A percentile compares a stretch with the other conserved stretches of the same genome.
These are phyloP conservation scores for Camellia oleifera DNA, from an alignment of 179 eudicot species.

Conservation along the genomic window DNA sequence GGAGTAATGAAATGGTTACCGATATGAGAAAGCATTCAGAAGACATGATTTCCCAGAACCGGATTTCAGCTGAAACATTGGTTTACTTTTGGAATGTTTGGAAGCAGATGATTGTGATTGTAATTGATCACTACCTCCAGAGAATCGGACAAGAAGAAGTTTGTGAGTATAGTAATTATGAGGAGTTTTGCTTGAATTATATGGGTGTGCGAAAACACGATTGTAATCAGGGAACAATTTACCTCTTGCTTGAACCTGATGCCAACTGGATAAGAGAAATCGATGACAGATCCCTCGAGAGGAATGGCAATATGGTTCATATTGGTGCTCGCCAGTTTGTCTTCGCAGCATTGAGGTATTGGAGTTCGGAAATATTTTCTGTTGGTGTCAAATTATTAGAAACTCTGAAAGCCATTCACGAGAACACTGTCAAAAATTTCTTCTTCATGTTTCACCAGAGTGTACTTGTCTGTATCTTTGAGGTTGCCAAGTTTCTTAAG, in stretches of 20 bases:
- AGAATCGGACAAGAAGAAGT: slow-evolving; percentile 9
- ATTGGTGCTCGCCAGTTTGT: slow-evolving; percentile 20
- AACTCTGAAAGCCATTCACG: slow-evolving; percentile 28
- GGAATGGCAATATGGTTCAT: slow-evolving; percentile 26
- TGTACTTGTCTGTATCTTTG: slow-evolving; percentile 28
- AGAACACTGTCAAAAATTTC: slow-evolving; percentile 5
- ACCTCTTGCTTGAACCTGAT: slow-evolving; percentile 33
- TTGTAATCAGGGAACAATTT: slow-evolving; percentile 9
- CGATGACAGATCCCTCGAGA: slow-evolving; percentile 16
- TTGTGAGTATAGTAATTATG: slow-evolving; percentile 10
- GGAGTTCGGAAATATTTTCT: slow-evolving; percentile 30
- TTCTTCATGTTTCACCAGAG: slow-evolving; percentile 19
- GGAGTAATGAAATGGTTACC: slow-evolving; percentile 13
- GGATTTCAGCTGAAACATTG: slow-evolving; percentile 34
- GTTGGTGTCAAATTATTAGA: slow-evolving; percentile 35
- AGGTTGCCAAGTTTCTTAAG: slow-evolving; percentile 27
- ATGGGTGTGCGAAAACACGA: slow-evolving; percentile 39
- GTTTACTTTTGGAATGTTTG: slow-evolving; percentile 36
- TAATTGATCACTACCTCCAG: slow-evolving; percentile 26
- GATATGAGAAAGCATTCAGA: slow-evolving; percentile 18
- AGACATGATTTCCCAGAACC: slow-evolving; percentile 23
- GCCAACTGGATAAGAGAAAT: slow-evolving; percentile 37
- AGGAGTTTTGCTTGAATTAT: slow-evolving; percentile 36
- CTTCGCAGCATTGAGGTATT: slow-evolving; percentile 26
- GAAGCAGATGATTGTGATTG: slow-evolving; percentile 22